Evolutionary conservation across 208 protist species (phyloP).

Genomic region (Crithidia fasciculata): DNA sequence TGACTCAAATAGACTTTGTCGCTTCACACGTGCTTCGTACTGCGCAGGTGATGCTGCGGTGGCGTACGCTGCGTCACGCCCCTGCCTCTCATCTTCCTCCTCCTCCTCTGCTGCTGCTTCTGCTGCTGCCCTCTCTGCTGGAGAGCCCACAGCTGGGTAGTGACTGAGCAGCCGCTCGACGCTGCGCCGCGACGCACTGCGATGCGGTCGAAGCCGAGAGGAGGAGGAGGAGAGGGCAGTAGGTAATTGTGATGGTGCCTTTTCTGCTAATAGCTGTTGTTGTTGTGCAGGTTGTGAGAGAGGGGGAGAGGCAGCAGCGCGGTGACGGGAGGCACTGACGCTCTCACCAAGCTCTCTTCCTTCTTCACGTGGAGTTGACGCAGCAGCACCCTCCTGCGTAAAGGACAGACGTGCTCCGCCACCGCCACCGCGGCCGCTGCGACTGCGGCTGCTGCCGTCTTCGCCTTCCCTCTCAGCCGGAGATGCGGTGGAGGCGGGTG

Average conservation of each 20-base stretch:
- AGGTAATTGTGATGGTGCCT: neutral
- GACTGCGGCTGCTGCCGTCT: neutral
- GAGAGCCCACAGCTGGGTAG: constrained; percentile 1
- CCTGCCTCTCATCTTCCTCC: neutral
- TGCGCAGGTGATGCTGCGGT: neutral
- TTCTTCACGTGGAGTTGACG: too few species aligned
- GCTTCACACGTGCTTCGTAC: neutral
- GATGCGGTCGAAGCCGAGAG: too few species aligned
- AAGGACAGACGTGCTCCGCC: too few species aligned
- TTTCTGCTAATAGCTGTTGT: neutral
- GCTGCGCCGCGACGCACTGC: neutral
- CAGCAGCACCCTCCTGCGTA: too few species aligned
- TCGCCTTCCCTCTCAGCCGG: neutral
- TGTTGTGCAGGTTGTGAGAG: too few species aligned
- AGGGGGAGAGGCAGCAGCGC: too few species aligned
- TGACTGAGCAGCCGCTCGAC: neutral
- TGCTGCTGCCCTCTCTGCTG: neutral
- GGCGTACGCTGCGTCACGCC: neutral
- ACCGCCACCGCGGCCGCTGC: neutral
- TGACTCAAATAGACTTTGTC: neutral
- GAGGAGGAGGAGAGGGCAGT: too few species aligned
- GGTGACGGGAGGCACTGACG: too few species aligned
- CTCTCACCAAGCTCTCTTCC: too few species aligned
- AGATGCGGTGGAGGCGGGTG: neutral
- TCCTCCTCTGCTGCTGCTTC: constrained; percentile 2